Base-by-base conservation (phyloP, 495 filamentous ascomycete genomes). In the Recurvomyces mirabilis region DNA sequence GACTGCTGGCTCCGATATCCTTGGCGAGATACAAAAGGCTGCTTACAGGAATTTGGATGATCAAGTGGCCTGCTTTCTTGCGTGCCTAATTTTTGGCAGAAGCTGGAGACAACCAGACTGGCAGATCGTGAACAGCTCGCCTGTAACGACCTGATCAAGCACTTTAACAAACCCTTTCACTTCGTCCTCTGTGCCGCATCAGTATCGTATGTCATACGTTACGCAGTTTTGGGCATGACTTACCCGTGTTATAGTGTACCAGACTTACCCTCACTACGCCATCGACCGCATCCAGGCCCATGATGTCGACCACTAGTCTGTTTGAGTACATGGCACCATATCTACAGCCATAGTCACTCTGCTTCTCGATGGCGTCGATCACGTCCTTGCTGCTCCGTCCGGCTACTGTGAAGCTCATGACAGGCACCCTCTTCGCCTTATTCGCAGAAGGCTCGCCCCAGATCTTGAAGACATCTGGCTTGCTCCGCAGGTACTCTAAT, bases 191-290 rank as follows among this genome's bases (percentile, higher is more conserved):
- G 50, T 43, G n/a, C n/a, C n/a, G n/a, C 17, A 24, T 5, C 28
- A 46, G 38, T 33, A 2, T 19, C 14, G 7, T 22, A 22, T 7
- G 19, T 23, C 24, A 21, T 32, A n/a, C n/a, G n/a, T n/a, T n/a
- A n/a, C n/a, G n/a, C n/a, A n/a, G n/a, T n/a, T n/a, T n/a, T 23
- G 11, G 30, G 30, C n/a, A 23, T 14, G 38, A 68, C 73, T 70
- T 54, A 78, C 79, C 62, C 5, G 76, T 84, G 55, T 86, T 87
- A 63, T 86, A 86, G 65, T 84, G 80, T 59, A 80, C 70, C 65
- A 83, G 66, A 52, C 73, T 79, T 26, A 84, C 77, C 57, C 82
- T 71, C 13, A 82, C 69, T 15, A 86, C 75, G 1, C 79, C 82
- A 48, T 79, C 74, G 41, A 78, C 74, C 1, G 52, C 52, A 0